phyloP scores from a whole-genome alignment of 106 monocot species.

The Phalaenopsis aphrodite region DNA sequence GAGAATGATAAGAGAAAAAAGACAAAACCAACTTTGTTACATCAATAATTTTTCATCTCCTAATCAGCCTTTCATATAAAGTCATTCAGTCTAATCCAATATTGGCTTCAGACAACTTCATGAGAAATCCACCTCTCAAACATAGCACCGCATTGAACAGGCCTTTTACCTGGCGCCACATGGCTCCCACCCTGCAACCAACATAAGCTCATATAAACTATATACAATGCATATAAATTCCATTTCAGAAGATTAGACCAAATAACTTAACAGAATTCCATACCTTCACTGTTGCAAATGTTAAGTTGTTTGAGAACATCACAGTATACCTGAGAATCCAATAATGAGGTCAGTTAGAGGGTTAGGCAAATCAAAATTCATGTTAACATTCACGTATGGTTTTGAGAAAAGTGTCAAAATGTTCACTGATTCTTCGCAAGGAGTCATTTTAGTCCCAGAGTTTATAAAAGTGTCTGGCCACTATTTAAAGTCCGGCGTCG shows the following conservation, averaged over 20 bases:
- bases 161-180: conserved; percentile 39
- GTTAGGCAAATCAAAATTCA: neutral
- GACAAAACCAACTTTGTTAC: no score
- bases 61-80: no score
- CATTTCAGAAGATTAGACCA: neutral
- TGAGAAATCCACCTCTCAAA: conserved; percentile 42
- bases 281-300: conserved; percentile 70
- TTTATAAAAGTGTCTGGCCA: no score
- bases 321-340: conserved; percentile 31
- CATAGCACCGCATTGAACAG: conserved; percentile 40
- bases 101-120: neutral
- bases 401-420: no score
- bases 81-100: no score
- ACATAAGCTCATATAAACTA: neutral
- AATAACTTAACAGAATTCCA: neutral
- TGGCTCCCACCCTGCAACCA: conserved; percentile 54
- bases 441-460: no score
- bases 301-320: conserved; percentile 47
- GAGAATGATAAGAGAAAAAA: no score
- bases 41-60: no score
- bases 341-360: neutral
- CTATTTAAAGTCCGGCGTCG: no score
- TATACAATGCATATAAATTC: neutral
- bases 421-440: no score
- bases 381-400: no score